Base-by-base conservation (phyloP, 164 flowering plant species). In the Cinnamomum micranthum region DNA sequence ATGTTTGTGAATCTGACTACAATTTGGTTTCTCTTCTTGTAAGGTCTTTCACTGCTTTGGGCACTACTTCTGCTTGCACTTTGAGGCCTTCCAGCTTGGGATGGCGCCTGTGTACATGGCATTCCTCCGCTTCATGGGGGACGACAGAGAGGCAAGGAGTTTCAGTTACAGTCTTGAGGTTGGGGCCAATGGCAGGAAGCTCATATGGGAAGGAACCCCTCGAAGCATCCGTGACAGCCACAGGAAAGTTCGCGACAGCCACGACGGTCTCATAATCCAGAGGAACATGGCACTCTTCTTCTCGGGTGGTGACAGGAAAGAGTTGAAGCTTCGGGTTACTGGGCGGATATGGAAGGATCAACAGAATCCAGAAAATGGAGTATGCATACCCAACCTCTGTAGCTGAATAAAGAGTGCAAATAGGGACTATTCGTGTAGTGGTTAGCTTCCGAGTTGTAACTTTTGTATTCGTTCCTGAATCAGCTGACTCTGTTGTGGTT, bases 51-150 rank as follows among this genome's bases (percentile, higher is more conserved):
- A 84, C 65, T 88, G 90, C 74, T 88, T 83, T 69, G 91, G 91
- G 1, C 85, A 85, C 55, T 85, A 88, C 74, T 88, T 88, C 75
- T 88, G 91, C 65, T 80, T 86, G 64, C 91, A 86, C 74, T 88
- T 88, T 74, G 91, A 88, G 69, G 89, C 89, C 19, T 88, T 88
- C 71, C 89, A 85, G 76, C 88, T 87, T 17, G 88, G 89, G 20
- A 83, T 84, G 85, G 89, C 91, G 41, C 89, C 89, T 24, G 89
- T 88, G n/a, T 88, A 85, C 81, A 88, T 86, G 91, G 91, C 89
- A 24, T 88, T 88, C 75, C 86, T 88, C 13, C 88, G 92, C 2
- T 88, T 87, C 81, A 88, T 88, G 90, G 92, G 92, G 31, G 91
- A 88, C 51, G 92, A 88, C 33, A 70, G 41, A 58, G 92, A 87